Percentiles rank a stretch among this genome's conserved stretches.
These are phyloP conservation scores for Marchantia polymorpha DNA, from an alignment of 225 moss, liverwort and hornwort genomes.

Conservation along the genomic window DNA sequence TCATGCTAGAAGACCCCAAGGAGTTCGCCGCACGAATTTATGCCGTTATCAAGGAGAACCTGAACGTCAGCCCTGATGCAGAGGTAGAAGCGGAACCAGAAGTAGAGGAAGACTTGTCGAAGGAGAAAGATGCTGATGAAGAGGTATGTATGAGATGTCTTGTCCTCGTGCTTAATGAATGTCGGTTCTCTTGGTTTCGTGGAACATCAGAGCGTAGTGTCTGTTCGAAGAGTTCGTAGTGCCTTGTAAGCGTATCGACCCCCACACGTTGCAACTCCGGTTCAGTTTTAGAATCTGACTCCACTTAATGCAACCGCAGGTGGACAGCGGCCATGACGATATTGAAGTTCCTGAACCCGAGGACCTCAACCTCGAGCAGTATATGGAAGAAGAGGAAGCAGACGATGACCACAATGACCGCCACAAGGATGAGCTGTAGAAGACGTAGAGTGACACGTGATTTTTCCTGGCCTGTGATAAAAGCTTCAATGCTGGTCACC, in stretches of 20 bases:
- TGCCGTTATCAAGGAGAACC: slow-evolving; percentile 69
- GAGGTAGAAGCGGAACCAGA: slow-evolving; percentile 62
- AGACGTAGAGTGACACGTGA: background rate
- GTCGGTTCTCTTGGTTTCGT: too few species aligned
- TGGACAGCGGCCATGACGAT: slow-evolving; percentile 14
- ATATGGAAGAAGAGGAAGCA: slow-evolving; percentile 16
- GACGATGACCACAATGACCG: slow-evolving; percentile 27
- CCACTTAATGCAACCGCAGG: background rate
- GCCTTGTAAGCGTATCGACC: too few species aligned
- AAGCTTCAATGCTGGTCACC: slow-evolving; percentile 25
- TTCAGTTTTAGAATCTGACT: background rate
- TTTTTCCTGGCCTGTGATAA: slow-evolving; percentile 2
- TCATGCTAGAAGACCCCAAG: slow-evolving; percentile 85
- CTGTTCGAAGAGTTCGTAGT: too few species aligned
- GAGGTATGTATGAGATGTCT: slow-evolving; percentile 7
- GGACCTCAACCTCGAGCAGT: slow-evolving; percentile 5
- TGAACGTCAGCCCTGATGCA: slow-evolving; percentile 84
- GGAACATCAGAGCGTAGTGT: too few species aligned
- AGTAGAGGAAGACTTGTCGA: slow-evolving; percentile 47
- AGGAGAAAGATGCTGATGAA: slow-evolving; percentile 34
- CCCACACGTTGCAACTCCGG: too few species aligned
- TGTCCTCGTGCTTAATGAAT: too few species aligned
- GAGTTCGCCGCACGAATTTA: slow-evolving; percentile 83
- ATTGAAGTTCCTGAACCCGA: slow-evolving; percentile 15
- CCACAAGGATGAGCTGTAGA: slow-evolving; percentile 43